Evolutionary conservation across 345 rosid species (phyloP).

Genomic region (Hirschfeldia incana): DNA sequence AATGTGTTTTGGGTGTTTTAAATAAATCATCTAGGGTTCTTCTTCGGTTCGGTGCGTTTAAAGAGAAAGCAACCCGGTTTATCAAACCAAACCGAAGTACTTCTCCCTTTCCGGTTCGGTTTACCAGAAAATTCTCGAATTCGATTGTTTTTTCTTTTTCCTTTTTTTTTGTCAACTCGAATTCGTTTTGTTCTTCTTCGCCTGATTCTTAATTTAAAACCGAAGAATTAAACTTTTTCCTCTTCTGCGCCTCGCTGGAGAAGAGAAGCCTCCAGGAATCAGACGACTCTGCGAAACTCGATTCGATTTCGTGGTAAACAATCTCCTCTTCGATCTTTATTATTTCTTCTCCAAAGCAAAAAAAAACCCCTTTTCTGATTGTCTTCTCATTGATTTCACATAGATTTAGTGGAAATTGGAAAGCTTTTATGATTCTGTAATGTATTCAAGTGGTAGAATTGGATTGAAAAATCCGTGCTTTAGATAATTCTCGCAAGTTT

Average conservation of each 20-base stretch:
- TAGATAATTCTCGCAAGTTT: neutral
- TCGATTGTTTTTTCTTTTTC: neutral
- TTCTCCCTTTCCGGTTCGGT: constrained; percentile 2
- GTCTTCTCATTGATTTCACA: neutral
- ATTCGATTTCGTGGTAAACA: constrained; percentile 7
- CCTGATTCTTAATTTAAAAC: neutral
- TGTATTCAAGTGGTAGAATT: neutral
- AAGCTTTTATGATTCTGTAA: neutral
- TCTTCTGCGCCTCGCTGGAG: neutral
- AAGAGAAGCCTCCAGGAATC: neutral
- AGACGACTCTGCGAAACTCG: constrained; percentile 3
- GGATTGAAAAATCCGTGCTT: neutral
- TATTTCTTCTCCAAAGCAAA: neutral
- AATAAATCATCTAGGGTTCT: constrained; percentile 26
- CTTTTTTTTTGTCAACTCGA: too few species aligned
- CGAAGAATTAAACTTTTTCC: neutral
- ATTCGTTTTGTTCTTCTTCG: neutral
- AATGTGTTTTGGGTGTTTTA: neutral
- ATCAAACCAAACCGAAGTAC: constrained; percentile 8
- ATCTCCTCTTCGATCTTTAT: neutral
- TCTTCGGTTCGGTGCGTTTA: constrained; percentile 11
- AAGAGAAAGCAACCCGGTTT: constrained; percentile 13
- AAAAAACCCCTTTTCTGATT: neutral
- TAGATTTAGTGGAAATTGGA: constrained; percentile 3
- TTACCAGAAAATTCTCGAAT: neutral